Base-by-base conservation (phyloP, 208 protist genomes). In the Crithidia acanthocephali region DNA sequence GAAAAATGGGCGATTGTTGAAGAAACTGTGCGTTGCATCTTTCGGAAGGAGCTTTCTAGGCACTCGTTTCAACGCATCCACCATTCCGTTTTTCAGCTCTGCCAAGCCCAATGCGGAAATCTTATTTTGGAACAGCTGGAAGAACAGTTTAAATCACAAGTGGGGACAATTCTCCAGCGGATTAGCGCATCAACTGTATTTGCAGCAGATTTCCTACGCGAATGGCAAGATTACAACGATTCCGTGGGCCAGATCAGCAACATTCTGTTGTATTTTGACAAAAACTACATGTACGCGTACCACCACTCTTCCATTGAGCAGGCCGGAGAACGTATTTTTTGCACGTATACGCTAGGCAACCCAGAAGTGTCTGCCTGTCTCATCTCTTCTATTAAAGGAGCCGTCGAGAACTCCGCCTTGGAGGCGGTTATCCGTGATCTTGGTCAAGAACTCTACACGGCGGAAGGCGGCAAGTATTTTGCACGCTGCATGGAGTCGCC, bases 41-140 rank as follows among this genome's bases (percentile, higher is more conserved):
- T 95, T 22, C 72, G 65, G 18, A 85, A 88, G 28, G 71, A 62
- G 44, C 61, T 74, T 0, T 88, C 78, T 0, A 58, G 53, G 11
- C 81, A 89, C 65, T 95, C 90, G 18, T 93, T 93, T 73, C 90
- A 95, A 73, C 69, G 68, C 47, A 82, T 91, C 62, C 85, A 95
- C 70, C 87, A 95, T 37, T 77, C 84, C 27, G 82, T 92, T 52
- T 93, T 92, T 76, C 76, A 83, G 30, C 44, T 95, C 7, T 93
- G 85, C n/a, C 83, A 91, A 30, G 51, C 69, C 22, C 78, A 87
- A 53, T 66, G 68, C 25, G 83, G 86, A 25, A 64, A 50, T 15
- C 20, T 66, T 40, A 62, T 95, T 27, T 60, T 90, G 44, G 72
- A 86, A 22, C 58, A 69, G 2, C 18, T 95, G 15, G 69, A 83